phyloP scores from a whole-genome alignment of 2,329 filamentous ascomycete genomes.

The Fusarium hainanense region DNA sequence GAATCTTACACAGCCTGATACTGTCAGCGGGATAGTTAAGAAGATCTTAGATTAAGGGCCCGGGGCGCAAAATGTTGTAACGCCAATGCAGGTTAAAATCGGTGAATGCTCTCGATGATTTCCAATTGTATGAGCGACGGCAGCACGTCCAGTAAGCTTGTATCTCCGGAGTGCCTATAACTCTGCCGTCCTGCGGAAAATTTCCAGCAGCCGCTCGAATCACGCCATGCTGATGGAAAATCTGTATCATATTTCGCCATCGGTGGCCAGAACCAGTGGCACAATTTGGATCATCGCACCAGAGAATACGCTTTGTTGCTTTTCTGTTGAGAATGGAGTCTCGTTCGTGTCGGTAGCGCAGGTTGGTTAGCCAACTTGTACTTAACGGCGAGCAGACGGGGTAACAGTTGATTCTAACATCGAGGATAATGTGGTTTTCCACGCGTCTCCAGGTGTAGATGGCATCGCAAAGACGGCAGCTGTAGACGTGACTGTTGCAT shows the following conservation, averaged over 20 bases:
- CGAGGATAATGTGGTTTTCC: not conserved
- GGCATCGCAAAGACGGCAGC: rapidly evolving
- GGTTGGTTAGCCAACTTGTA: not conserved
- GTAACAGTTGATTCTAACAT: not conserved
- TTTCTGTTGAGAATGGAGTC: not conserved
- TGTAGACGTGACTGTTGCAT: not conserved
- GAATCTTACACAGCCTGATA: not conserved
- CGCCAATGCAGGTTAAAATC: too few relatives aligned
- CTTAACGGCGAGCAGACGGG: too few relatives aligned
- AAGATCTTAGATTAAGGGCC: not conserved
- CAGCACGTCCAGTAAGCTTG: too few relatives aligned
- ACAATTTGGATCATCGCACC: not conserved
- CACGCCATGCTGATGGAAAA: not conserved
- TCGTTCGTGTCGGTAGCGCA: not conserved
- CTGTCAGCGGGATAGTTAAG: not conserved
- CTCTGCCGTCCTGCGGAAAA: too few relatives aligned
- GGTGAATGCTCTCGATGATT: too few relatives aligned
- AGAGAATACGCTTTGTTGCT: not conserved
- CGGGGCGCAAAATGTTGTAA: too few relatives aligned
- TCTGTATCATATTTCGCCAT: not conserved
- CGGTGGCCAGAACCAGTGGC: not conserved
- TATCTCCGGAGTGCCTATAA: too few relatives aligned
- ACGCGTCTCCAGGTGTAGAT: not conserved
- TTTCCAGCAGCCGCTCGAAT: too few relatives aligned
- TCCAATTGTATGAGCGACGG: too few relatives aligned